Evolutionary conservation across 257 asterid genomes (phyloP), one percentile per base, ranked within the genome.

Genomic region (Solanum bulbocastanum): DNA sequence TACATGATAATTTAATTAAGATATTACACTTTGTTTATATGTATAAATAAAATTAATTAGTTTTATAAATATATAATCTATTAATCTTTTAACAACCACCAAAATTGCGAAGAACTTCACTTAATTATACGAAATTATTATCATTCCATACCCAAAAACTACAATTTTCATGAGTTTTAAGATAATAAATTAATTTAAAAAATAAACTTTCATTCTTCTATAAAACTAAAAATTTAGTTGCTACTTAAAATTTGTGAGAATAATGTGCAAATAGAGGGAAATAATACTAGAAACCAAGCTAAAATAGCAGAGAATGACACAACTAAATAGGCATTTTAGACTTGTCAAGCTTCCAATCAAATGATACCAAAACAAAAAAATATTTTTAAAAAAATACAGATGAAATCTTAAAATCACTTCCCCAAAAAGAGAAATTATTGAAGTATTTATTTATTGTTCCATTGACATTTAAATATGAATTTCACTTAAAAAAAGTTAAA

Each of bases 101-200:
- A 0, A 2, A 56, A 56, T 0, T 20, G 9, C 0, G 4, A 20
- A 56, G 1, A 56, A 0, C 4, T 56, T 20, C 5, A 58, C 66
- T 22, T 16, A 30, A 30, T 30, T 30, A 8, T 56, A 56, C 0
- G 2, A 56, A 6, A 20, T 20, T 13, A 49, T 14, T 49, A 49
- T 49, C 58, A 49, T 49, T 15, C 20, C 58, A 12, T 49, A 0
- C 58, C 58, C 20, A 15, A 49, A 49, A 49, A 49, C 58, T 49
- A 49, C 20, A 14, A 20, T 18, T 18, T 49, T 49, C 23, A 7
- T 56, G 25, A 20, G 5, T 20, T 56, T 20, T 7, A 56, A 7
- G 65, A 56, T 18, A 20, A 56, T 20, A 56, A 56, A 3, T 56
- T 56, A 18, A 56, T 3, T 56, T 56, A 20, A 56, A 20, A 3